Percentiles rank a stretch among this genome's conserved stretches.
Conservation (phyloP, 345 rosid genomes). For the Cardamine chenopodiifolia region DNA sequence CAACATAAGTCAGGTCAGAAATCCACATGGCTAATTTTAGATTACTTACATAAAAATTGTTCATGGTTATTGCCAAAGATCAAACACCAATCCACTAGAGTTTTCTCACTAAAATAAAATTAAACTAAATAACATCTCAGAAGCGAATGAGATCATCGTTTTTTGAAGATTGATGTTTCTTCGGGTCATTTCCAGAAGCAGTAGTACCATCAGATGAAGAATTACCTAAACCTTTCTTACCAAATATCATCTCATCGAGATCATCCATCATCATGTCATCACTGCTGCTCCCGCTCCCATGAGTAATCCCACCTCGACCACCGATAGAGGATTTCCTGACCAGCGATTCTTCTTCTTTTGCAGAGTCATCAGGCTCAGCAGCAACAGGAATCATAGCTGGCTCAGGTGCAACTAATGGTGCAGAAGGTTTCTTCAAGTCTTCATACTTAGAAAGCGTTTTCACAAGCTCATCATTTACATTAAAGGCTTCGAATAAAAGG, state of each 20-base stretch:
- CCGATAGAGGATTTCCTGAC: conserved; percentile 60
- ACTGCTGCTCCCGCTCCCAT: conserved; percentile 46
- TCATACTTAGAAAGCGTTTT: conserved; percentile 71
- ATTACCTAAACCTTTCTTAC: conserved; percentile 63
- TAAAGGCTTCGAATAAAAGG: conserved; percentile 84
- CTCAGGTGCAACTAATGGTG: conserved; percentile 53
- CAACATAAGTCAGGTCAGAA: too few relatives aligned
- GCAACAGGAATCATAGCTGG: conserved; percentile 90
- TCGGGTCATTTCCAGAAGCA: conserved; percentile 50
- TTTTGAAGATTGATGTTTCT: conserved; percentile 64
- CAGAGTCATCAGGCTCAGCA: conserved; percentile 69
- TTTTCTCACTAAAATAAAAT: neutral
- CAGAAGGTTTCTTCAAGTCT: conserved; percentile 62
- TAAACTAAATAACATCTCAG: conserved; percentile 40
- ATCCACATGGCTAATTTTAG: neutral
- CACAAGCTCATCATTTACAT: conserved; percentile 87
- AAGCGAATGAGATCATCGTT: conserved; percentile 76
- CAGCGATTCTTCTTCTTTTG: conserved; percentile 60
- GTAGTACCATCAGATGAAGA: conserved; percentile 37
- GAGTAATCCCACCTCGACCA: conserved; percentile 47
- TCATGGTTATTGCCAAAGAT: neutral
- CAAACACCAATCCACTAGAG: conserved; percentile 26
- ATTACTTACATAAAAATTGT: conserved; percentile 3
- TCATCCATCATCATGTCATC: conserved; percentile 95
- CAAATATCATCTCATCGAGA: conserved; percentile 95